These are phyloP conservation scores for Hygrophorus pudorinus DNA, from an alignment of 768 basidiomycete species.

Conservation along the genomic window DNA sequence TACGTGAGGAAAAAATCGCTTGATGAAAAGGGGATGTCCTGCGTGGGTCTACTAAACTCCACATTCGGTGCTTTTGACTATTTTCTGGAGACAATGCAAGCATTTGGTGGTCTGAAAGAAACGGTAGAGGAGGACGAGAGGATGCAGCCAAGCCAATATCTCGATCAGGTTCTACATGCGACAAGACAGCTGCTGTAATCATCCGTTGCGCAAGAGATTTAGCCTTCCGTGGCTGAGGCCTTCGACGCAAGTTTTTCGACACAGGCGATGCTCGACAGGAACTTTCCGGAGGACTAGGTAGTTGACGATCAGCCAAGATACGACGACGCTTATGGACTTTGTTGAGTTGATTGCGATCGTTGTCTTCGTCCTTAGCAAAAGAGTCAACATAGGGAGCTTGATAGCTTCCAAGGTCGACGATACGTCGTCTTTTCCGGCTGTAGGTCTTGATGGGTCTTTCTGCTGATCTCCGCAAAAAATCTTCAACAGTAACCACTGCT, in stretches of 20 bases:
- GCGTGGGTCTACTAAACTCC: constrained; percentile 25
- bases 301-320: background rate
- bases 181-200: constrained; percentile 25
- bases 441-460: constrained; percentile 12
- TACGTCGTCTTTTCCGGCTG: constrained; percentile 11
- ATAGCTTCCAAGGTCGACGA: background rate
- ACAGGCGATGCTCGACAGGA: too few species aligned
- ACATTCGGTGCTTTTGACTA: constrained; percentile 5
- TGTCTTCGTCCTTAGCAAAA: background rate
- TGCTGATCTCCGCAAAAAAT: too few species aligned
- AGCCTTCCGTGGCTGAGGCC: constrained; percentile 8
- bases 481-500: too few species aligned
- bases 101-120: constrained; percentile 12
- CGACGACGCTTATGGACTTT: background rate
- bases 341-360: background rate
- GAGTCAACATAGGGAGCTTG: constrained; percentile 2
- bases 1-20: constrained; percentile 12
- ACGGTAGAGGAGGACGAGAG: constrained; percentile 19
- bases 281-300: too few species aligned
- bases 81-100: constrained; percentile 5
- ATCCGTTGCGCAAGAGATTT: constrained; percentile 22
- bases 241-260: background rate
- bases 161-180: constrained; percentile 22
- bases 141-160: constrained; percentile 9
- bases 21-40: constrained; percentile 18